Evolutionary conservation across 1,284 basidiomycete species (phyloP).

Genomic region (Athelia sp.): DNA sequence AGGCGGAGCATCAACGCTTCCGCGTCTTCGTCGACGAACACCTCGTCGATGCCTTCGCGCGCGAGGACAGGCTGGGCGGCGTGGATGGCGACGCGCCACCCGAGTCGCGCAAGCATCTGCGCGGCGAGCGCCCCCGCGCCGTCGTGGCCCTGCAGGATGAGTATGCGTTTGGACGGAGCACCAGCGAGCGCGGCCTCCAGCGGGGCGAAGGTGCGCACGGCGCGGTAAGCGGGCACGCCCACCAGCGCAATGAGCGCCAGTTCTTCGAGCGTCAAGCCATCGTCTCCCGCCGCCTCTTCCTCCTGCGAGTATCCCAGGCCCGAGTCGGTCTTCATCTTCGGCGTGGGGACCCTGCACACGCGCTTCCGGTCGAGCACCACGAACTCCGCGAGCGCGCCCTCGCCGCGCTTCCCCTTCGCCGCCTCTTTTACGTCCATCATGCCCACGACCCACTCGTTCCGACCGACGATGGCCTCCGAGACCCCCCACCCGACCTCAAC

Average conservation of each 20-base stretch:
- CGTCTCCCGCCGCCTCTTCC: slow-evolving; percentile 9
- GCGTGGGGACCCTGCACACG: slow-evolving; percentile 67
- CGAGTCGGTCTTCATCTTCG: slow-evolving; percentile 23
- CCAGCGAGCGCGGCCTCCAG: slow-evolving; percentile 31
- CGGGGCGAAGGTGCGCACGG: slow-evolving; percentile 51
- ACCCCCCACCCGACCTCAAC: slow-evolving; percentile 81
- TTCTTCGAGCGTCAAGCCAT: slow-evolving; percentile 59
- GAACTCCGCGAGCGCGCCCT: slow-evolving; percentile 79
- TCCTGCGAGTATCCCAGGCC: not conserved
- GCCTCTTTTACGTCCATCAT: slow-evolving; percentile 76
- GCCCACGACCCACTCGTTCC: slow-evolving; percentile 83
- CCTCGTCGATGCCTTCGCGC: slow-evolving; percentile 10
- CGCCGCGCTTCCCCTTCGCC: too few species aligned
- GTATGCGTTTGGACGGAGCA: slow-evolving; percentile 12
- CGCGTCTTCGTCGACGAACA: slow-evolving; percentile 37
- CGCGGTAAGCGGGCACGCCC: slow-evolving; percentile 74
- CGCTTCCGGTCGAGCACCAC: slow-evolving; percentile 75
- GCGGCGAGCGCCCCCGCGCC: slow-evolving; percentile 72
- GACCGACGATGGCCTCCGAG: slow-evolving; percentile 51
- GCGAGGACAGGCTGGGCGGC: slow-evolving; percentile 40
- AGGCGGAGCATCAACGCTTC: slow-evolving; percentile 51
- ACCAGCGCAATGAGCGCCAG: slow-evolving; percentile 74
- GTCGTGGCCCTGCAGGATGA: slow-evolving; percentile 74
- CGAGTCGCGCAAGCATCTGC: slow-evolving; percentile 62
- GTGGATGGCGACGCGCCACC: slow-evolving; percentile 68